Percentiles rank a stretch among this genome's conserved stretches.
phyloP scores from a whole-genome alignment of 306 rosid genomes.

The Rosa multiflora region DNA sequence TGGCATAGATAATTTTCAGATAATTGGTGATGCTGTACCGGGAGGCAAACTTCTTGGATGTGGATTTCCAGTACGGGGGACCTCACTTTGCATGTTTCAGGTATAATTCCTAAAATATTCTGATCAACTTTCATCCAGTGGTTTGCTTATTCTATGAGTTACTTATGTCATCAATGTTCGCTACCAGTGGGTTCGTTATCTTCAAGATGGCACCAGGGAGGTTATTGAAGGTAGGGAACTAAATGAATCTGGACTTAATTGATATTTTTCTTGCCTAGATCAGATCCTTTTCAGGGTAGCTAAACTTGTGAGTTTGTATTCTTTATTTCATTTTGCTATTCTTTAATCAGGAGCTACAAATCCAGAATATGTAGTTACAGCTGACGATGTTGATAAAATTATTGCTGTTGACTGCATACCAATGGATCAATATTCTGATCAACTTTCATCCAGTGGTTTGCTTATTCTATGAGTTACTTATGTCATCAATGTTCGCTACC shows the following conservation, averaged over 20 bases:
- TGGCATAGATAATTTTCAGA: conserved; percentile 87
- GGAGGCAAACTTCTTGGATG: conserved; percentile 94
- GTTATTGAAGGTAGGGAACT: conserved; percentile 77
- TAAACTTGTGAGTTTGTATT: not conserved
- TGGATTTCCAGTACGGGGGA: conserved; percentile 84
- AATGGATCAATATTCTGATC: conserved; percentile 47
- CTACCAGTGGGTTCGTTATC: conserved; percentile 96
- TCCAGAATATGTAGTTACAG: conserved; percentile 90
- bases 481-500: conserved; percentile 32
- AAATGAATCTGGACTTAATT: conserved; percentile 18
- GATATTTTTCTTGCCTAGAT: not conserved
- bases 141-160: conserved; percentile 1
- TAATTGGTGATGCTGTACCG: conserved; percentile 81
- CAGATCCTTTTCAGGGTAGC: not conserved
- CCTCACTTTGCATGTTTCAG: conserved; percentile 97
- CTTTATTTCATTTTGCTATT: not conserved
- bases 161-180: conserved; percentile 25
- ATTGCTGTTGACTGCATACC: conserved; percentile 98
- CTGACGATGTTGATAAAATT: conserved; percentile 90
- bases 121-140: conserved; percentile 17
- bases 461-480: conserved; percentile 13
- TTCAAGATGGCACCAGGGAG: conserved; percentile 92
- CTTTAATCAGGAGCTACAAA: conserved; percentile 86
- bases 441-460: conserved; percentile 14
- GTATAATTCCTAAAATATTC: conserved; percentile 42